Conservation (phyloP, 2,329 filamentous ascomycete genomes). For the Ophiostoma populinum region DNA sequence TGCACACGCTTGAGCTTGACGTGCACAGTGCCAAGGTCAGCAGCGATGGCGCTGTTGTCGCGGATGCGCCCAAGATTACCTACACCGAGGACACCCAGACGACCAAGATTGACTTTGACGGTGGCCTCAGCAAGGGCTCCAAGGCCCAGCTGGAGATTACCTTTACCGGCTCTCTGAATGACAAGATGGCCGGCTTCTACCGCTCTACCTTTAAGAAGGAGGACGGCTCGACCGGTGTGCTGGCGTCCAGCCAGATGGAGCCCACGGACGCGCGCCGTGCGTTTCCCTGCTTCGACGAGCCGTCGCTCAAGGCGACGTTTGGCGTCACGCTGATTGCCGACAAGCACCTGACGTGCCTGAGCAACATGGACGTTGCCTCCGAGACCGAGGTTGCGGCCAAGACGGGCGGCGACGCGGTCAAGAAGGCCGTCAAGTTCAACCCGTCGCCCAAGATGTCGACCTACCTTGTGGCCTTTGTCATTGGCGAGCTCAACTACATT, state of each 20-base stretch:
- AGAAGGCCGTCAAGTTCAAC: conserved; percentile 83
- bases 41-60: conserved; percentile 36
- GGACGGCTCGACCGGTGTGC: conserved; percentile 61
- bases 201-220: conserved; percentile 77
- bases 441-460: conserved; percentile 90
- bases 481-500: conserved; percentile 85
- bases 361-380: conserved; percentile 87
- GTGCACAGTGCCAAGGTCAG: conserved; percentile 59
- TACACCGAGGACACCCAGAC: conserved; percentile 69
- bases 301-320: conserved; percentile 81
- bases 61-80: conserved; percentile 48
- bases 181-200: conserved; percentile 83
- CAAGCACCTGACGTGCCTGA: conserved; percentile 76
- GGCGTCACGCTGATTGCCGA: conserved; percentile 83
- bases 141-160: conserved; percentile 64
- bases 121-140: conserved; percentile 53
- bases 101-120: conserved; percentile 62
- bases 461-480: conserved; percentile 84
- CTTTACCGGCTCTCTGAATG: conserved; percentile 65
- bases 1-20: conserved; percentile 77
- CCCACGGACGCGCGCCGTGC: conserved; percentile 82
- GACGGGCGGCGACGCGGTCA: conserved; percentile 38
- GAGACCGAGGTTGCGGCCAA: conserved; percentile 56
- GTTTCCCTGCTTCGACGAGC: conserved; percentile 95
- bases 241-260: conserved; percentile 93